Evolutionary conservation across 2,329 filamentous ascomycete genomes (phyloP).

Genomic region (Colletotrichum lupini): DNA sequence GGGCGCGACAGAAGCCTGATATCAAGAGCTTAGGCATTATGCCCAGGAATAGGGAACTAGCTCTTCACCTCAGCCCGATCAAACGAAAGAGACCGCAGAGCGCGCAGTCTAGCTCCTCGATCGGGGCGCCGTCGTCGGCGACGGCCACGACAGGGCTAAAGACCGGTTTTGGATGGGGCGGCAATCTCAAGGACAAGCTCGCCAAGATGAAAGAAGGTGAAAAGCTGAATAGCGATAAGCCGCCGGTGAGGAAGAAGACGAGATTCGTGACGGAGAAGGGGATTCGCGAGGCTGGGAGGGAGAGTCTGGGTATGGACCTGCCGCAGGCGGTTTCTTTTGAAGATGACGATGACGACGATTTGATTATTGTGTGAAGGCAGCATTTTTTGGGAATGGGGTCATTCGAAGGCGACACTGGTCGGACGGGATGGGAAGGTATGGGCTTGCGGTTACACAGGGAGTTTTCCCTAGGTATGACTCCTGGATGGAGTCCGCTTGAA

Average conservation of each 20-base stretch:
- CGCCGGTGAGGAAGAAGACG: constrained; percentile 76
- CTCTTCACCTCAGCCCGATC: constrained; percentile 67
- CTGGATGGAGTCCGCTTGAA: constrained; percentile 17
- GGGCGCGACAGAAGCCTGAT: constrained; percentile 51
- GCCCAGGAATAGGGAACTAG: constrained; percentile 50
- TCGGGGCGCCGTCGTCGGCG: constrained; percentile 30
- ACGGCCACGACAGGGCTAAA: constrained; percentile 38
- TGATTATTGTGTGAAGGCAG: constrained; percentile 50
- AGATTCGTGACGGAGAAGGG: constrained; percentile 83
- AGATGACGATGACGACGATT: constrained; percentile 62
- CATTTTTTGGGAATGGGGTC: constrained; percentile 6
- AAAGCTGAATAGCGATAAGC: constrained; percentile 48
- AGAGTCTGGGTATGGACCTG: constrained; percentile 73
- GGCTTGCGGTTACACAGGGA: constrained; percentile 4
- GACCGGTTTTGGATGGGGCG: constrained; percentile 66
- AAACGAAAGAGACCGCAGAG: constrained; percentile 71
- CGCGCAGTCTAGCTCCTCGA: constrained; percentile 50
- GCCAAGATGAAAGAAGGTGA: constrained; percentile 72
- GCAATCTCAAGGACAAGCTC: constrained; percentile 65
- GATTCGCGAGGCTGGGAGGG: constrained; percentile 80
- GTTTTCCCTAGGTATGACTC: constrained; percentile 1
- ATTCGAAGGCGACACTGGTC: neutral
- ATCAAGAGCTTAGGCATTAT: constrained; percentile 57
- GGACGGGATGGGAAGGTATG: neutral
- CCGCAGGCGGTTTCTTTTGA: constrained; percentile 36